Evolutionary conservation across 345 rosid genomes (phyloP), one percentile per base, ranked within the genome.

Genomic region (Populus simonii): DNA sequence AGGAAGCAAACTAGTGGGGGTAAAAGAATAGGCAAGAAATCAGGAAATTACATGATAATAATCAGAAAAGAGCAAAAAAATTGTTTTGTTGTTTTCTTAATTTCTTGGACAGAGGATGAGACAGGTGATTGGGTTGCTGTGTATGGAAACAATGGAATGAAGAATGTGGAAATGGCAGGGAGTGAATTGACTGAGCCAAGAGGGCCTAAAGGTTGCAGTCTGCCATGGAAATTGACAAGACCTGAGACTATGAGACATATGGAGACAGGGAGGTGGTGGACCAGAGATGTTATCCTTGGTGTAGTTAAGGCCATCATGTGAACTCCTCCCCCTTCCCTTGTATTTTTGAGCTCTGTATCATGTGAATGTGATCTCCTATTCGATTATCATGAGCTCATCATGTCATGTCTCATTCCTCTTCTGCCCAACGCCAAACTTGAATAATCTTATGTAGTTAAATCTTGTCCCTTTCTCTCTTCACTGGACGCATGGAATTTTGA

Each of bases 191-290:
- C 66, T 23, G 65, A 53, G 38, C 70, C 61, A 25, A 47, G 31
- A 41, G 68, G 12, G 33, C 31, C 6, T 17, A 51, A 70, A 39
- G 74, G 33, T 23, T n/a, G 20, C 63, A 65, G 67, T 78, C 81
- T 73, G 81, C 63, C 72, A 55, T 22, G 8, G 57, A 72, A 66
- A 72, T 72, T 76, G 80, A 80, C 83, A 66, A 76, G 74, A 38
- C 83, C 80, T 80, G 8, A 53, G 27, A 55, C 70, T 71, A 31
- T 12, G 75, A 53, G 76, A 75, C 83, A 80, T 71, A 33, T 68
- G 78, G 45, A 80, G 62, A 75, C 51, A 38, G 71, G 62, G 43
- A 41, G 68, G 76, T 55, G 79, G 83, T 76, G 83, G 83, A 80
- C 73, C 72, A 80, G 57, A 62, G 23, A 22, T 53, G 53, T 66